These are phyloP conservation scores for Beta macrorhiza DNA, from an alignment of 179 eudicot genomes.

Conservation along the genomic window DNA sequence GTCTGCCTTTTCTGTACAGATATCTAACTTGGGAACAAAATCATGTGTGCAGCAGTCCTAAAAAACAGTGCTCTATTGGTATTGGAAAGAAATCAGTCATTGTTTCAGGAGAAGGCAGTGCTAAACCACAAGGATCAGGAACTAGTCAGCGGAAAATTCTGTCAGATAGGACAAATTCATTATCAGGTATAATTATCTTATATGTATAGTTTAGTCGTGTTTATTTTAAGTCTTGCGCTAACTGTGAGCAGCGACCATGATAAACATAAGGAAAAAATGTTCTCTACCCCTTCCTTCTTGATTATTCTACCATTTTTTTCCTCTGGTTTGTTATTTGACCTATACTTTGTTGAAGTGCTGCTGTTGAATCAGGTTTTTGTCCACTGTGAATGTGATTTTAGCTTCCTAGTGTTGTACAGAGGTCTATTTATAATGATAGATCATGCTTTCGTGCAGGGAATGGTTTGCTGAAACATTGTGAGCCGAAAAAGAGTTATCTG, in stretches of 20 bases:
- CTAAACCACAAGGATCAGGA: conserved; percentile 25
- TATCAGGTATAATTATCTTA: conserved; percentile 39
- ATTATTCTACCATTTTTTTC: neutral
- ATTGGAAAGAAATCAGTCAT: conserved; percentile 30
- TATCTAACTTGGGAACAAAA: neutral
- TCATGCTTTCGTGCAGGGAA: conserved; percentile 26
- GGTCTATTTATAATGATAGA: neutral
- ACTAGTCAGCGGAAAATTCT: conserved; percentile 29
- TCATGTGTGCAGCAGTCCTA: conserved; percentile 37
- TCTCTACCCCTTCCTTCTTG: neutral
- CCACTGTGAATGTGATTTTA: neutral
- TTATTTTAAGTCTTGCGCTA: neutral
- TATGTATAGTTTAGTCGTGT: neutral
- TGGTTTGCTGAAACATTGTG: conserved; percentile 18
- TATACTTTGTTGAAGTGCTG: neutral
- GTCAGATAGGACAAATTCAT: conserved; percentile 42
- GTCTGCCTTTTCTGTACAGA: neutral
- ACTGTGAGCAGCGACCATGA: neutral
- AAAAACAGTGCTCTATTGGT: conserved; percentile 32
- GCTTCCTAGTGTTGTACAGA: neutral
- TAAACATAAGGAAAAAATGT: neutral
- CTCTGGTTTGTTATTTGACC: neutral
- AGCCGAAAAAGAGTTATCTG: conserved; percentile 15
- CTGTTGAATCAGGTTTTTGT: conserved; percentile 11
- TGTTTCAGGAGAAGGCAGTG: conserved; percentile 20